Evolutionary conservation across 2,329 filamentous ascomycete genomes (phyloP).

Genomic region (Byssoonygena ceratinophila): DNA sequence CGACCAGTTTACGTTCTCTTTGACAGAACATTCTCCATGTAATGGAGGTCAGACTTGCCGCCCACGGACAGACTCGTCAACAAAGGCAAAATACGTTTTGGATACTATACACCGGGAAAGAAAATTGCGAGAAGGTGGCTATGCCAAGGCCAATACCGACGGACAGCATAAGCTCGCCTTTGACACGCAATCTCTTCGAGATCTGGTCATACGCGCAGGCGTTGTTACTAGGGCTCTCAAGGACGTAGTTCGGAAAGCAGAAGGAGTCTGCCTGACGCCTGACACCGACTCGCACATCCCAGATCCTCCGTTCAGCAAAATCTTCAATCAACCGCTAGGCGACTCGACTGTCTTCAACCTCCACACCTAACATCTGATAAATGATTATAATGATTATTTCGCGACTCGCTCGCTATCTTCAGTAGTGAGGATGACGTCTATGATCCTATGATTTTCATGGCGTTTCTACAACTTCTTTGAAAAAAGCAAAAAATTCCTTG

Average conservation of each 20-base stretch:
- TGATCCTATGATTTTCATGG: slow-evolving; percentile 12
- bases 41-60: slow-evolving; percentile 6
- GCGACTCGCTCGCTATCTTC: slow-evolving; percentile 1
- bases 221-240: slow-evolving; percentile 42
- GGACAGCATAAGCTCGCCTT: slow-evolving; percentile 49
- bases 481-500: background rate
- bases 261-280: slow-evolving; percentile 30
- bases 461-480: slow-evolving; percentile 1
- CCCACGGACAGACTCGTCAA: slow-evolving; percentile 15
- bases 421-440: slow-evolving; percentile 15
- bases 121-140: slow-evolving; percentile 2
- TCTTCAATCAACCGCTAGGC: slow-evolving; percentile 34
- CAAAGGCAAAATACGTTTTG: slow-evolving; percentile 14
- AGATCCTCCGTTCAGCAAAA: slow-evolving; percentile 40
- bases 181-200: slow-evolving; percentile 53
- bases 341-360: background rate
- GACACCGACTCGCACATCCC: slow-evolving; percentile 23
- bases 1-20: background rate
- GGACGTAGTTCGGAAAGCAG: slow-evolving; percentile 41
- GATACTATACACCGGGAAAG: slow-evolving; percentile 13
- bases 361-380: background rate
- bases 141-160: slow-evolving; percentile 1
- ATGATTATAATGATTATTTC: background rate
- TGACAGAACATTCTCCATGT: background rate
- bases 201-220: slow-evolving; percentile 46